These are phyloP conservation scores for Tricholoma sp. DNA, from an alignment of 768 basidiomycete species.

Conservation along the genomic window DNA sequence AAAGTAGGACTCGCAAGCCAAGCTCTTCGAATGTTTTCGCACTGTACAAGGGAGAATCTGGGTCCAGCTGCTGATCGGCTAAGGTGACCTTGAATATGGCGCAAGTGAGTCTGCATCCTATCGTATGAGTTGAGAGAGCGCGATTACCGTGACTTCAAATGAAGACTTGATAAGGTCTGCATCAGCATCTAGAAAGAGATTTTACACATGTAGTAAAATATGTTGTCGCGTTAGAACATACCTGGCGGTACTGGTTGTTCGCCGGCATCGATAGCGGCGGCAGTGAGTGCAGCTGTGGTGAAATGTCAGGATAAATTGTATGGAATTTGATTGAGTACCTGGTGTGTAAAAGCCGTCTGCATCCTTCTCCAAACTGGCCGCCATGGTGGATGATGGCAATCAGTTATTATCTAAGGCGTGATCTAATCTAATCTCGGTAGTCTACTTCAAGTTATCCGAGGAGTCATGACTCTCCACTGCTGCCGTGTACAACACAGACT, in stretches of 20 bases:
- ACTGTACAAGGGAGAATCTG: slow-evolving; percentile 93
- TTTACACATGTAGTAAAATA: background rate
- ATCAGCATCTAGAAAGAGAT: slow-evolving; percentile 21
- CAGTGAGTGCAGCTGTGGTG: slow-evolving; percentile 16
- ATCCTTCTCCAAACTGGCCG: slow-evolving; percentile 58
- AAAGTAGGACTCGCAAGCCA: slow-evolving; percentile 63
- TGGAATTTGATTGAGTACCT: slow-evolving; percentile 27
- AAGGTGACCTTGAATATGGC: slow-evolving; percentile 69
- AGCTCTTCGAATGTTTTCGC: slow-evolving; percentile 94
- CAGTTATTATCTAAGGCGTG: slow-evolving; percentile 11
- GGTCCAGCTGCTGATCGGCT: slow-evolving; percentile 93
- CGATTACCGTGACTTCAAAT: slow-evolving; percentile 74
- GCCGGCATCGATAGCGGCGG: slow-evolving; percentile 19
- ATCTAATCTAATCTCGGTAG: slow-evolving; percentile 9
- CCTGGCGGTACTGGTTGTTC: slow-evolving; percentile 24
- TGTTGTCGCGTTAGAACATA: slow-evolving; percentile 4
- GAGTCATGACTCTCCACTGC: too few species aligned
- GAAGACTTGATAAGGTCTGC: slow-evolving; percentile 72
- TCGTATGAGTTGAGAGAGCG: background rate
- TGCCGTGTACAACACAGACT: slow-evolving; percentile 41
- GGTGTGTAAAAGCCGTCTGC: slow-evolving; percentile 76
- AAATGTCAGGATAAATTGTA: background rate
- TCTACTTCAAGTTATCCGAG: too few species aligned
- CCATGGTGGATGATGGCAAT: slow-evolving; percentile 9
- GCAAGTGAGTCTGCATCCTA: background rate